phyloP scores from a whole-genome alignment of 495 filamentous ascomycete species.

The Penicillium ochrochloron region DNA sequence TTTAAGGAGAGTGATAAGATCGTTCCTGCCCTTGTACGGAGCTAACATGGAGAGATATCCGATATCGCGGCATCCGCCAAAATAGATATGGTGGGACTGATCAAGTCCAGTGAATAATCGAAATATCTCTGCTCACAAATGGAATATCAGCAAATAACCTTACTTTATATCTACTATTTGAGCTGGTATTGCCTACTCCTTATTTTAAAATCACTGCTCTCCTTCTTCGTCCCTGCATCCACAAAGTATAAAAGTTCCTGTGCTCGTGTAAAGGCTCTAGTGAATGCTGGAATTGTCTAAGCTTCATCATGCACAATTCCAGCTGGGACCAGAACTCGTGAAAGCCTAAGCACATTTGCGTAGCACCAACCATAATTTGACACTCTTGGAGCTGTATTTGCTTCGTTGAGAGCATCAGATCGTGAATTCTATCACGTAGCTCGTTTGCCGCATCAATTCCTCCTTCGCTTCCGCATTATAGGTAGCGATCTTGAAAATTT shows the following conservation, averaged over 20 bases:
- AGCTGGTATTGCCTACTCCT: conserved; percentile 43
- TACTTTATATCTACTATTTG: neutral
- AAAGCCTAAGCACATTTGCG: conserved; percentile 59
- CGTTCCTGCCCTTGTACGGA: conserved; percentile 48
- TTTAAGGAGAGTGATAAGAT: conserved; percentile 59
- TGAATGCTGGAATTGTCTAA: conserved; percentile 56
- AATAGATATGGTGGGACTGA: conserved; percentile 70
- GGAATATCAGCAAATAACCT: conserved; percentile 4
- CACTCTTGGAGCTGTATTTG: conserved; percentile 52
- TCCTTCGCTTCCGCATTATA: conserved; percentile 57
- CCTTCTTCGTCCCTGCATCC: conserved; percentile 63
- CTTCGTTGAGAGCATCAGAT: conserved; percentile 47
- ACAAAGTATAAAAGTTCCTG: conserved; percentile 64
- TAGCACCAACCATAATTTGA: conserved; percentile 66
- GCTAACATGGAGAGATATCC: conserved; percentile 61
- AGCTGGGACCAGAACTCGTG: conserved; percentile 50
- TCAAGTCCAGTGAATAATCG: conserved; percentile 59
- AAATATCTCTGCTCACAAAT: conserved; percentile 50
- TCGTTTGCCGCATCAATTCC: conserved; percentile 59
- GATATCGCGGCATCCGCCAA: conserved; percentile 65
- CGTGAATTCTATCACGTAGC: conserved; percentile 55
- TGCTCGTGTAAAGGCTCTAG: conserved; percentile 60
- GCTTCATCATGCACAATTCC: conserved; percentile 54
- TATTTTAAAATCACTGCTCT: conserved; percentile 62
- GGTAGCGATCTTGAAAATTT: conserved; percentile 59